phyloP scores from a whole-genome alignment of 257 asterid species.

The Rauvolfia tetraphylla region DNA sequence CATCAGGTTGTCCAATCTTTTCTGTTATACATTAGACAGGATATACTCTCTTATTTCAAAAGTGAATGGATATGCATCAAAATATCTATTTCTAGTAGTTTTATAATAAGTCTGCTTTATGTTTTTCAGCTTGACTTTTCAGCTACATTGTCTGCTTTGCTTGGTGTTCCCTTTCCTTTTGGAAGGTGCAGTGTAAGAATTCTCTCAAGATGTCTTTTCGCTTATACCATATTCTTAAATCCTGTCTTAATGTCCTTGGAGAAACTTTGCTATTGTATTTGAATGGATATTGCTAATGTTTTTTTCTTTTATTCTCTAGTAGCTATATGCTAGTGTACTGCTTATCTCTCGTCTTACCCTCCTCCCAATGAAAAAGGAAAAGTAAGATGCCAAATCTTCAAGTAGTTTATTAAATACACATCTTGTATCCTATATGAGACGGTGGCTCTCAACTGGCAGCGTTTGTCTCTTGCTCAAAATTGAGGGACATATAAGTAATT shows the following conservation, averaged over 20 bases:
- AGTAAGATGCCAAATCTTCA: neutral
- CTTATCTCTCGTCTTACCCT: neutral
- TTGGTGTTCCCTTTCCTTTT: constrained; percentile 91
- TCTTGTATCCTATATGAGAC: too few species aligned
- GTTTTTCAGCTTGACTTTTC: constrained; percentile 85
- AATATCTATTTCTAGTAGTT: neutral
- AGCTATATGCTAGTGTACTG: neutral
- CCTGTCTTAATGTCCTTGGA: neutral
- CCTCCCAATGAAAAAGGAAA: neutral
- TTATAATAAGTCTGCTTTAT: constrained; percentile 7
- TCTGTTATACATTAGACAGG: neutral
- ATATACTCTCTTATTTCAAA: neutral
- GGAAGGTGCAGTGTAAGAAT: constrained; percentile 67
- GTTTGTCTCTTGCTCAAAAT: too few species aligned
- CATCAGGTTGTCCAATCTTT: constrained; percentile 59
- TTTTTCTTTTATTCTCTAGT: neutral
- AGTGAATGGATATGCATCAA: neutral
- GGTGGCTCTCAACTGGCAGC: too few species aligned
- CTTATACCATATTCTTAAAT: neutral
- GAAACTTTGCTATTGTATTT: neutral
- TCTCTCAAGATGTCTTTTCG: constrained; percentile 1
- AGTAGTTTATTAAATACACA: neutral
- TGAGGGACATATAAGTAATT: too few species aligned
- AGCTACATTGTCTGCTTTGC: constrained; percentile 78
- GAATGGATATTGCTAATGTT: neutral